Evolutionary conservation across 495 filamentous ascomycete genomes (phyloP), one percentile per base, ranked within the genome.

Genomic region (Aspergillus funiculosus): DNA sequence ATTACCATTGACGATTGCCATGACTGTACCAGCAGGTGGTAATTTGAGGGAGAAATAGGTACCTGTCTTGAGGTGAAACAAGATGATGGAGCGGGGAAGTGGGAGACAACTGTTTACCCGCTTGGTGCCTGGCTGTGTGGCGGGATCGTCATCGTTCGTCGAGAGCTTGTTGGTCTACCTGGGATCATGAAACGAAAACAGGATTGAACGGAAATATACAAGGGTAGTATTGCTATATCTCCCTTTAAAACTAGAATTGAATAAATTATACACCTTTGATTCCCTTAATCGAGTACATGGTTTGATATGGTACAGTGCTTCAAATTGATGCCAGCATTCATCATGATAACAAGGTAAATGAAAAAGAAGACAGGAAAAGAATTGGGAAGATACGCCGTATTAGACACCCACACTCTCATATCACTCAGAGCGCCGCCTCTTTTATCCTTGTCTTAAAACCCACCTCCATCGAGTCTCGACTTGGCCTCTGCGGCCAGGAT

Each of bases 401-500:
- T n/a, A n/a, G n/a, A n/a, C n/a, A n/a, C n/a, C n/a, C n/a, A n/a
- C n/a, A n/a, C n/a, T n/a, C n/a, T n/a, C n/a, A n/a, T n/a, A n/a
- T n/a, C n/a, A n/a, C n/a, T 22, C 24, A 21, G 39, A 47, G 30
- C 9, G 27, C 11, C 25, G n/a, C 14, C 29, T 15, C 17, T 6
- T 42, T 7, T 29, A 19, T 22, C n/a, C 14, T 44, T 15, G 41
- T 37, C 28, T 41, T 18, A 60, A 29, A 40, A 48, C 1, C 20
- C 22, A 40, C 49, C 48, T 42, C 52, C 42, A 20, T 63, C 60
- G 47, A 62, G 47, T 39, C 51, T 62, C 6, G 48, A 28, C 46
- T 51, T 63, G 13, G 60, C 51, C 41, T 74, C 68, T 11, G 52
- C 48, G 9, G 71, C 71, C 57, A 98, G 60, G 20, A 96, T 71